Percentiles rank a stretch among this genome's conserved stretches.
phyloP scores from a whole-genome alignment of 345 rosid species.

The Trapa bicornis region DNA sequence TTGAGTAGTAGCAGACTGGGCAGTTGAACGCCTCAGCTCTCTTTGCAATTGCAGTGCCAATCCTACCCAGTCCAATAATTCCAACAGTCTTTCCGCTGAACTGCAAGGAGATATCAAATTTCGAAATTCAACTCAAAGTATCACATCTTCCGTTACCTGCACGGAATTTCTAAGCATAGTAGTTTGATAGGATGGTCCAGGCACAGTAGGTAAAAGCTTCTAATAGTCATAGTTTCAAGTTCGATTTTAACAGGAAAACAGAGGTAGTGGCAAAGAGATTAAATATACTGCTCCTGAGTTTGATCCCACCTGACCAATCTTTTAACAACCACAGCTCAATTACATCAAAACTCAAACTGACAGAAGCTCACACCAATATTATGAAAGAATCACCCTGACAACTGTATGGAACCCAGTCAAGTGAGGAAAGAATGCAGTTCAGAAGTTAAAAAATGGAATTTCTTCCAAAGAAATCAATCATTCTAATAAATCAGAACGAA shows the following conservation, averaged over 20 bases:
- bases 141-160: background rate
- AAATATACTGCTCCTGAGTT: background rate
- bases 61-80: conserved; percentile 39
- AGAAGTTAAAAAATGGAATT: background rate
- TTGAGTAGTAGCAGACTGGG: conserved; percentile 27
- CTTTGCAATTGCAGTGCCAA: conserved; percentile 30
- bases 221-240: background rate
- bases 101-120: conserved; percentile 8
- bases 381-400: background rate
- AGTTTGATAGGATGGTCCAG: background rate
- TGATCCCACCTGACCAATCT: background rate
- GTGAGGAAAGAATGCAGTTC: background rate
- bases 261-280: background rate
- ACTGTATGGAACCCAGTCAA: background rate
- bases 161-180: background rate
- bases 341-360: background rate
- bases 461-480: background rate
- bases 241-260: background rate
- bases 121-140: background rate
- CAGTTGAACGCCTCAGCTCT: conserved; percentile 38
- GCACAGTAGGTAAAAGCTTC: background rate
- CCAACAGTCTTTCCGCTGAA: conserved; percentile 35
- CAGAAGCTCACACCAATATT: background rate
- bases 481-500: background rate
- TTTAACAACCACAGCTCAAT: background rate